phyloP scores from a whole-genome alignment of 306 rosid species.

The Vigna mungo region DNA sequence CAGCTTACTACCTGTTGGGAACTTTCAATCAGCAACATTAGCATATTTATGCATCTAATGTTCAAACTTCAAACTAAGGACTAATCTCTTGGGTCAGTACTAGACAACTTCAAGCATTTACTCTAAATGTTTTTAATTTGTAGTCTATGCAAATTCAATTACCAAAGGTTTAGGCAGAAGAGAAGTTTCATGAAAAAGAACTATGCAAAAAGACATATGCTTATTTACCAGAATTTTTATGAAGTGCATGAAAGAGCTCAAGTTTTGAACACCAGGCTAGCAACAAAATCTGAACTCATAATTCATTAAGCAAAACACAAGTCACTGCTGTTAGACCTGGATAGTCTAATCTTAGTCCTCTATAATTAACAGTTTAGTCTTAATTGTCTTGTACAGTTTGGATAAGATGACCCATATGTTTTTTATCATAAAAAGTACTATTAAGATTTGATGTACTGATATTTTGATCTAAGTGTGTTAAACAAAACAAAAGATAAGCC shows the following conservation, averaged over 20 bases:
- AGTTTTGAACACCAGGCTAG: slow-evolving; percentile 5
- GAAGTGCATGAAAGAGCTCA: slow-evolving; percentile 16
- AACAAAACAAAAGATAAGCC: no score
- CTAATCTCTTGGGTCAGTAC: slow-evolving; percentile 11
- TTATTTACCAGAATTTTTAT: not conserved
- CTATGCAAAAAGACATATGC: not conserved
- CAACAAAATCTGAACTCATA: not conserved
- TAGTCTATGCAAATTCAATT: not conserved
- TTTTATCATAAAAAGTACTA: no score
- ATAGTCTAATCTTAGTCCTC: not conserved
- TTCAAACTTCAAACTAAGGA: slow-evolving; percentile 12
- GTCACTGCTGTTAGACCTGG: not conserved
- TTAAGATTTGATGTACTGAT: no score
- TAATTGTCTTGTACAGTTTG: no score
- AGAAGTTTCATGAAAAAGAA: not conserved
- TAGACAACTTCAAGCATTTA: not conserved
- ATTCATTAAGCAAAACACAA: not conserved
- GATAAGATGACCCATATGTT: no score
- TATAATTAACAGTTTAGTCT: no score
- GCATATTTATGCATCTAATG: slow-evolving; percentile 28
- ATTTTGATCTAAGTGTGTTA: no score
- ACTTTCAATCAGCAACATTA: slow-evolving; percentile 27
- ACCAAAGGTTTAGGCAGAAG: slow-evolving; percentile 20
- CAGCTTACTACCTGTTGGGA: slow-evolving; percentile 14
- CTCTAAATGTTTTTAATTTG: not conserved